Evolutionary conservation across 2,329 filamentous ascomycete genomes (phyloP).

Genomic region (Bipolaris bicolor): DNA sequence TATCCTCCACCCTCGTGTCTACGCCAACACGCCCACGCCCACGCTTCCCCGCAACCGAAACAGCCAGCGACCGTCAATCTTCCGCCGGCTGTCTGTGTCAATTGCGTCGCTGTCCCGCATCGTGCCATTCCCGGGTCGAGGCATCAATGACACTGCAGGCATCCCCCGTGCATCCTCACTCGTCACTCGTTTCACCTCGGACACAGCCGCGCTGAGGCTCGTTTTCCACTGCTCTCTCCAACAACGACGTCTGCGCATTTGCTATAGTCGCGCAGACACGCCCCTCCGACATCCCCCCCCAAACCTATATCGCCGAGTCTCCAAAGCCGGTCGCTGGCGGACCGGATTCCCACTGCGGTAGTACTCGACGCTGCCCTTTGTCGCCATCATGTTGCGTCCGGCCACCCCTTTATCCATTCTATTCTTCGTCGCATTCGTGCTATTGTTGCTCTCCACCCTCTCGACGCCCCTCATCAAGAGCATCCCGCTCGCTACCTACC

Average conservation of each 20-base stretch:
- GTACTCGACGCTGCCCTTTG: conserved; percentile 25
- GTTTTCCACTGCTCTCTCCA: conserved; percentile 27
- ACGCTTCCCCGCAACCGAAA: conserved; percentile 24
- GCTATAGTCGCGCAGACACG: conserved; percentile 13
- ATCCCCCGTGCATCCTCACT: conserved; percentile 30
- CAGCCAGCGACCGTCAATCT: conserved; percentile 14
- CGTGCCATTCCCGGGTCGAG: conserved; percentile 16
- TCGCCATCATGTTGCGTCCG: conserved; percentile 78
- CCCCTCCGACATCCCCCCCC: conserved; percentile 20
- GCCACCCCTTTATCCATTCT: conserved; percentile 89
- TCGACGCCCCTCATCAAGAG: conserved; percentile 86
- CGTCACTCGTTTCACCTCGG: conserved; percentile 41
- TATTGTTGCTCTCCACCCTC: conserved; percentile 85
- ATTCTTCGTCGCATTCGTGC: conserved; percentile 81
- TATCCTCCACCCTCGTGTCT: conserved; percentile 1
- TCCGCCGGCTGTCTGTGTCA: conserved; percentile 18
- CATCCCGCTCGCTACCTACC: conserved; percentile 81
- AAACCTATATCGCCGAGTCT: conserved; percentile 23
- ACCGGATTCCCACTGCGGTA: conserved; percentile 28
- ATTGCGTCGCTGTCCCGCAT: conserved; percentile 9
- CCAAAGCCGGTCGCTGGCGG: conserved; percentile 41
- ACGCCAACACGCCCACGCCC: conserved; percentile 5
- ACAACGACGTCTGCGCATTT: conserved; percentile 7
- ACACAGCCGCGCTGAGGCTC: conserved; percentile 31
- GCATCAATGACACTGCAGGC: conserved; percentile 40